Evolutionary conservation across 176 grass and related monocot genomes (phyloP), one percentile per base, ranked within the genome.

Genomic region (Tuctoria greenei): DNA sequence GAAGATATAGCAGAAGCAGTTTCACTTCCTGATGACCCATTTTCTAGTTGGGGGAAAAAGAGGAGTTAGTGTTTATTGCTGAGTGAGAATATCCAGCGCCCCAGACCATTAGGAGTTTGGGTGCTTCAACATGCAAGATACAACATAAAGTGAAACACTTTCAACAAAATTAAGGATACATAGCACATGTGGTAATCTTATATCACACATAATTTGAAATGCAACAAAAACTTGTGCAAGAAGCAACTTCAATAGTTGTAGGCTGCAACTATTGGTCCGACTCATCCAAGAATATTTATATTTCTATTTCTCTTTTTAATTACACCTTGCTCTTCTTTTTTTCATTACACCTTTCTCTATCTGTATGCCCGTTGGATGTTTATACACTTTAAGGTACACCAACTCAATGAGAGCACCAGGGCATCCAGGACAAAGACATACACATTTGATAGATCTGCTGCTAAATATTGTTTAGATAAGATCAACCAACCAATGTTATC

Each of bases 1-100:
- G 82, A 89, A 76, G 88, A 93, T 49, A 93, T 84, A 7, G 62
- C 84, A 3, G 91, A 94, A 15, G 89, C 73, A 4, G 81, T 73
- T 14, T 73, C 92, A n/a, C 83, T 83, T 7, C 23, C 86, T 0
- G 72, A 69, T 27, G 26, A 18, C 5, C 70, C 78, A 44, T 82
- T 88, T 69, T 83, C 88, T 91, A 62, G 28, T 71, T n/a, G 62
- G 39, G 18, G 43, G 3, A 78, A 41, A 43, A 16, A 18, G 8
- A 10, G 10, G 20, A 39, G 23, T 47, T 27, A 75, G 24, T 4
- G 9, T 13, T 59, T 42, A 6, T 17, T 26, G 10, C 0, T 5
- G 25, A 57, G 21, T 58, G 23, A 58, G 23, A 4, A 58, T 25
- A 57, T 58, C 8, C 9, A 5, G 23, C 5, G 4, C 55, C 23